phyloP scores from a whole-genome alignment of 78 protist genomes.

The Protostelium mycophagum region DNA sequence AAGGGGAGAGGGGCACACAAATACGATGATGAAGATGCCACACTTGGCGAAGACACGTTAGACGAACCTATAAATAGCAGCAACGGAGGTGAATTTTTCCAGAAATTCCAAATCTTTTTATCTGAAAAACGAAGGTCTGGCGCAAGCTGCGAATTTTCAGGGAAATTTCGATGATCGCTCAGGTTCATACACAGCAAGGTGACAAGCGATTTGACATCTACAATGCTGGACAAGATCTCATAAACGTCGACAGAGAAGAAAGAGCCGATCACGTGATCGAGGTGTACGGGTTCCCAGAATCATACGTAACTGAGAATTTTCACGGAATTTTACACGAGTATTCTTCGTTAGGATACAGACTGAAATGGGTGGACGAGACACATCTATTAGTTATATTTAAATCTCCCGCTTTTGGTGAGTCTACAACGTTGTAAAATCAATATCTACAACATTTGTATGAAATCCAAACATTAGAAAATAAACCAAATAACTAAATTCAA shows the following conservation, averaged over 20 bases:
- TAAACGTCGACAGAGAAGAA: too few species aligned
- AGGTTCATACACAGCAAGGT: too few species aligned
- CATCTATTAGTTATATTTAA: background rate
- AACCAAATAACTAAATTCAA: background rate
- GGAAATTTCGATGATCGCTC: too few species aligned
- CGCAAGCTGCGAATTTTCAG: too few species aligned
- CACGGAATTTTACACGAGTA: background rate
- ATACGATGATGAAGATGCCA: background rate
- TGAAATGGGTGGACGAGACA: background rate
- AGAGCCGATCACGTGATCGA: background rate
- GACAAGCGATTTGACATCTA: too few species aligned
- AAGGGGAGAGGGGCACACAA: background rate
- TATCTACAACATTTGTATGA: background rate
- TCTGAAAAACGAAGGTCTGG: too few species aligned
- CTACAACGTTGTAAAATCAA: background rate
- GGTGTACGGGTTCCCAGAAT: background rate
- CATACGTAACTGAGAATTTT: background rate
- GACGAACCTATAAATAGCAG: background rate
- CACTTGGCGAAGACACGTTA: background rate
- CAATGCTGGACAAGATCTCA: too few species aligned
- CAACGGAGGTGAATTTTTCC: too few species aligned
- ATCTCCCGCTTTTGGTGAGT: background rate
- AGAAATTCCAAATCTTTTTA: too few species aligned
- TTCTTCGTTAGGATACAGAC: background rate
- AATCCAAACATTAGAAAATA: too few species aligned